Evolutionary conservation across 2,329 filamentous ascomycete genomes (phyloP), one percentile per base, ranked within the genome.

Genomic region (Diaporthe sp.): DNA sequence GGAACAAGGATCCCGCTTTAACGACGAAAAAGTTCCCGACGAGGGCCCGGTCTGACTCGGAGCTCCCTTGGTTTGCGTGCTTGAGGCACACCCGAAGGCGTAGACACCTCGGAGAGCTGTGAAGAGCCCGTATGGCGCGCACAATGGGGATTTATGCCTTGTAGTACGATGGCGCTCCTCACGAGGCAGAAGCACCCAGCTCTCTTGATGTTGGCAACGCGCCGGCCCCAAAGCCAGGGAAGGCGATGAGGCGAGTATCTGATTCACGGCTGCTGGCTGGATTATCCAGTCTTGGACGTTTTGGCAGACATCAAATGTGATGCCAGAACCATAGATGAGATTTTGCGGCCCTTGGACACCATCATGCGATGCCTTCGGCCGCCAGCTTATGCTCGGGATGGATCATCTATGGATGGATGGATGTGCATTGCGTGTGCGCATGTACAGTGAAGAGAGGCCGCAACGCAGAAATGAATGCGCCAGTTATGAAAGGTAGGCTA

Each of bases 1-100:
- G 45, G 25, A 54, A n/a, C 69, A 72, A 64, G 69, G 69, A 72
- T 64, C 57, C 45, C 54, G 69, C 57, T 72, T 60, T 33, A 42
- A 61, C 33, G n/a, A 52, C 42, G 69, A 60, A 50, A 71, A 71
- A 60, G 42, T 60, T 54, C 47, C 69, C 69, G 54, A 71, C 58
- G n/a, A 61, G 57, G 69, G n/a, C 69, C 33, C 42, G 45, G 33
- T 64, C 57, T 72, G 69, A 72, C 69, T 72, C 69, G 57, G 57
- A 72, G 58, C 57, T 22, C 40, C 45, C 45, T 47, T n/a, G 60
- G 19, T 64, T 42, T 45, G 35, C 10, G 40, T 66, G 40, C 42
- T 64, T 64, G 57, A 38, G 57, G 69, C 33, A 54, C 57, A 71
- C 64, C 64, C 30, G 64, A 67, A n/a, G 64, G 22, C 45, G 64